A percentile compares a stretch with the other conserved stretches of the same genome.
phyloP scores from a whole-genome alignment of 768 basidiomycete species.

The Tulasnella sp. region DNA sequence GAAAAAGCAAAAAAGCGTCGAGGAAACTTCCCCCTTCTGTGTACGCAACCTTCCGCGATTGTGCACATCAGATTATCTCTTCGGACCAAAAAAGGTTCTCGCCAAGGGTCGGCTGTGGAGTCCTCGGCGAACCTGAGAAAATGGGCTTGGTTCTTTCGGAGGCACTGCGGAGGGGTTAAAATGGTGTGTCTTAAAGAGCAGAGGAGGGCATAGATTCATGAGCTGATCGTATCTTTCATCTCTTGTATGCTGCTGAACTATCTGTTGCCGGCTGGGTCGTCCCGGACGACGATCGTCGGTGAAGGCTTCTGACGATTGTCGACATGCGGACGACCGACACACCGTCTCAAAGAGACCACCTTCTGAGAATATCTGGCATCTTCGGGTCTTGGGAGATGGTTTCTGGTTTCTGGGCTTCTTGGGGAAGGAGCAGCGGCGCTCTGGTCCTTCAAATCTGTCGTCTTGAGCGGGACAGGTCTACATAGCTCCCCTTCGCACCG shows the following conservation, averaged over 20 bases:
- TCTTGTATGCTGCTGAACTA: not conserved
- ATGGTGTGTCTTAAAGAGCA: not conserved
- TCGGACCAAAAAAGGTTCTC: not conserved
- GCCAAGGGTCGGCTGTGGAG: not conserved
- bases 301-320: not conserved
- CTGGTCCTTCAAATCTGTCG: not conserved
- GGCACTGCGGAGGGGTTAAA: not conserved
- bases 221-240: not conserved
- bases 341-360: not conserved
- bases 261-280: not conserved
- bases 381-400: not conserved
- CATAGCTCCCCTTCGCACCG: too few relatives aligned
- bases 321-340: not conserved
- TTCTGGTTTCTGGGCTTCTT: not conserved
- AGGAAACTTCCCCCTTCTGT: not conserved
- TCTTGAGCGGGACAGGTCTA: too few relatives aligned
- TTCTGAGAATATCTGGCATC: not conserved
- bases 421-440: not conserved
- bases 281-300: not conserved
- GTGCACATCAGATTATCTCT: not conserved
- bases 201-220: not conserved
- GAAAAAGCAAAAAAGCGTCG: too few relatives aligned
- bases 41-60: not conserved
- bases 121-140: not conserved
- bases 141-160: not conserved